phyloP scores from a whole-genome alignment of 116 monocot species.

The Posidonia oceanica region DNA sequence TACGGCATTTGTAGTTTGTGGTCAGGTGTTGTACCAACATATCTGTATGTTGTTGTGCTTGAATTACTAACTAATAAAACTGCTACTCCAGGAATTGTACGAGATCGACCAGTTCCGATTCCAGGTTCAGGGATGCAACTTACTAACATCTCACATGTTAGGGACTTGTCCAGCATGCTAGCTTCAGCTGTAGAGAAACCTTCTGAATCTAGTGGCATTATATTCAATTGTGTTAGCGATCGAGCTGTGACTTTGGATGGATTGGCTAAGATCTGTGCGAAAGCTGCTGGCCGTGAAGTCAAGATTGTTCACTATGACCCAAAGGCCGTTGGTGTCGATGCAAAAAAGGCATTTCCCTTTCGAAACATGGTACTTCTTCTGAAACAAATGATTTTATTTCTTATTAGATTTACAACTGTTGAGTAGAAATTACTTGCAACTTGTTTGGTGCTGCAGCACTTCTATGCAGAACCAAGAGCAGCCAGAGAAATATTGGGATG shows the following conservation, averaged over 20 bases:
- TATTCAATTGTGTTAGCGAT: conserved; percentile 89
- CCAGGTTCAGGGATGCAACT: conserved; percentile 95
- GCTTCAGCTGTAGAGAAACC: conserved; percentile 52
- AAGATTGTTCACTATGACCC: conserved; percentile 76
- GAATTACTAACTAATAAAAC: neutral
- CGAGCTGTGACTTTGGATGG: conserved; percentile 81
- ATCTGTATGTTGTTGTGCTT: too few relatives aligned
- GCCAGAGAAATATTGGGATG: conserved; percentile 74
- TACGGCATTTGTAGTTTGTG: too few relatives aligned
- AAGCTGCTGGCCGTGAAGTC: conserved; percentile 56
- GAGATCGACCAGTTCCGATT: conserved; percentile 63
- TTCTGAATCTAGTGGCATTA: conserved; percentile 36
- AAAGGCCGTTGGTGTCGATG: conserved; percentile 68
- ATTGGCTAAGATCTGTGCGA: conserved; percentile 62
- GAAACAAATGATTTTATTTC: neutral
- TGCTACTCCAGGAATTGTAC: conserved; percentile 58
- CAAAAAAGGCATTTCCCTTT: conserved; percentile 95
- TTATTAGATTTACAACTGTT: neutral
- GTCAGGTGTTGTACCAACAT: too few relatives aligned
- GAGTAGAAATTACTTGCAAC: neutral
- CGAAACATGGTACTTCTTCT: conserved; percentile 61
- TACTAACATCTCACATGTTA: conserved; percentile 78
- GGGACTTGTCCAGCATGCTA: conserved; percentile 91
- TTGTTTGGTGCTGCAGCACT: conserved; percentile 48
- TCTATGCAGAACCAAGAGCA: conserved; percentile 92